phyloP scores from a whole-genome alignment of 129 eudicot genomes.

The sunflower (Helianthus annuus) region HanXRQr2.0-SUNRISE NC_035444.2:151384125-151384624 shows the following conservation, averaged over 20 bases:
- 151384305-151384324: slow-evolving; percentile 63
- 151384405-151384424: slow-evolving; percentile 86
- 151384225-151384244: not conserved
- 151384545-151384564: not conserved
- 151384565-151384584: not conserved
- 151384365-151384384: slow-evolving; percentile 97
- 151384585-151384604: not conserved
- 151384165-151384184: too few species aligned
- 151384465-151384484: slow-evolving; percentile 35
- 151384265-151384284: not conserved
- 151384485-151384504: slow-evolving; percentile 6
- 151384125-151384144: too few species aligned
- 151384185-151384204: too few species aligned
- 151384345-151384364: slow-evolving; percentile 98
- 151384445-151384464: slow-evolving; percentile 67
- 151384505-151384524: slow-evolving; percentile 5
- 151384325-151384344: slow-evolving; percentile 96
- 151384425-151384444: slow-evolving; percentile 66
- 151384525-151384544: not conserved
- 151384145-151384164: too few species aligned
- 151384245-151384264: not conserved
- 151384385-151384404: slow-evolving; percentile 92
- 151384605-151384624: too few species aligned
- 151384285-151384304: not conserved
- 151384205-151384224: too few species aligned